A percentile compares a stretch with the other conserved stretches of the same genome.
These are phyloP conservation scores for Pyracantha coccinea DNA, from an alignment of 331 rosid species.

Conservation along the genomic window DNA sequence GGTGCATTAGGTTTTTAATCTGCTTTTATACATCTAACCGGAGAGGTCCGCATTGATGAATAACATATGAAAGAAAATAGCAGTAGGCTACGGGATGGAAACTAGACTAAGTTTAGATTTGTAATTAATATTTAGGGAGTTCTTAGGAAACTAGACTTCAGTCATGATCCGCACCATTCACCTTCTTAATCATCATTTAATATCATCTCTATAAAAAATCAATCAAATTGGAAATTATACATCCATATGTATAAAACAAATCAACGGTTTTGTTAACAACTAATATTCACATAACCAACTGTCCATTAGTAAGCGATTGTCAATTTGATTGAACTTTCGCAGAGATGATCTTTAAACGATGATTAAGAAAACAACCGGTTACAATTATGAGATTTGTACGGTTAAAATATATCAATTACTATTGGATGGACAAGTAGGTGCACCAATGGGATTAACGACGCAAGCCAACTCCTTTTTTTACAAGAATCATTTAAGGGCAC, in stretches of 20 bases:
- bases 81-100: background rate
- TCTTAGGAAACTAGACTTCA: background rate
- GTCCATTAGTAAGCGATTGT: too few relatives aligned
- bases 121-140: background rate
- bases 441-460: background rate
- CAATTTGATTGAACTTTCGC: background rate
- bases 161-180: too few relatives aligned
- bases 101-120: background rate
- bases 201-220: too few relatives aligned
- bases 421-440: background rate
- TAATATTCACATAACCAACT: too few relatives aligned
- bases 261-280: too few relatives aligned
- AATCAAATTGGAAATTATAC: too few relatives aligned
- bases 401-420: background rate
- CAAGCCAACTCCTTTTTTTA: background rate
- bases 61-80: background rate
- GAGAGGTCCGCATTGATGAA: background rate
- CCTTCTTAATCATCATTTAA: too few relatives aligned
- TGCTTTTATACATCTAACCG: background rate
- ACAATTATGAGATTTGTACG: background rate
- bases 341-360: too few relatives aligned
- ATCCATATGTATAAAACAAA: too few relatives aligned
- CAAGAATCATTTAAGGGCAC: background rate
- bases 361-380: background rate
- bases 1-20: background rate